These are phyloP conservation scores for Chaetothyriales sp. DNA, from an alignment of 2,329 filamentous ascomycete species.

Conservation along the genomic window DNA sequence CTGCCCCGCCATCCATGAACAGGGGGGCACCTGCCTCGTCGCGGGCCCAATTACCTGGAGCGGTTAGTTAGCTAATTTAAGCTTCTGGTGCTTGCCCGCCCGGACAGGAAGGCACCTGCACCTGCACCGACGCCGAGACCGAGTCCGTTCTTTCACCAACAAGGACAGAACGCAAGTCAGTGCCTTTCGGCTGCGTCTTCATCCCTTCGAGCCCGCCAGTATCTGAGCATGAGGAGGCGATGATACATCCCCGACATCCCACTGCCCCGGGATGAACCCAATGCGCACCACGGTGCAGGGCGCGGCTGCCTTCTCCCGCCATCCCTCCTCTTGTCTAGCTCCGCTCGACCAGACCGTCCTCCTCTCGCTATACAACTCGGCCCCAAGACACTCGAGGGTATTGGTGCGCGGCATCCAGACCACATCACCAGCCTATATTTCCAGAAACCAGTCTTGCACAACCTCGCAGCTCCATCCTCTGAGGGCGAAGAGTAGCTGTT, in stretches of 20 bases:
- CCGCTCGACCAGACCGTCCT: conserved; percentile 16
- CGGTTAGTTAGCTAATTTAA: too few species aligned
- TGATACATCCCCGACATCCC: conserved; percentile 1
- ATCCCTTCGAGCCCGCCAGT: neutral
- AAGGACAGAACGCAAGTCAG: neutral
- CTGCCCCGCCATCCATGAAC: neutral
- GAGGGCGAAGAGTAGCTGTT: neutral
- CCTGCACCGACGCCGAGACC: neutral
- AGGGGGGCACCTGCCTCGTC: neutral
- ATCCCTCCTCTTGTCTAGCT: conserved; percentile 8
- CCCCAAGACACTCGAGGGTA: conserved; percentile 17
- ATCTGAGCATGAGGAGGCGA: conserved; percentile 7
- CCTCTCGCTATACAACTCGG: conserved; percentile 15
- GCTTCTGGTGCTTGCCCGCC: too few species aligned
- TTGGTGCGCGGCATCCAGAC: neutral
- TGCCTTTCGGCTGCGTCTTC: neutral
- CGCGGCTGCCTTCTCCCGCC: conserved; percentile 14
- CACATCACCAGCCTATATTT: neutral
- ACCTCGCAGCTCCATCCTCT: neutral
- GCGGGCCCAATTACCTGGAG: too few species aligned
- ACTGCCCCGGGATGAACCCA: conserved; percentile 17
- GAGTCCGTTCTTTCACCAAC: neutral
- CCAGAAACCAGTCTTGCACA: neutral
- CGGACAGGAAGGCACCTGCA: neutral
- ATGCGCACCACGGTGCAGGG: conserved; percentile 30